Evolutionary conservation across 164 flowering plant genomes (phyloP), one percentile per base, ranked within the genome.

Genomic region (Chloranthus sessilifolius): DNA sequence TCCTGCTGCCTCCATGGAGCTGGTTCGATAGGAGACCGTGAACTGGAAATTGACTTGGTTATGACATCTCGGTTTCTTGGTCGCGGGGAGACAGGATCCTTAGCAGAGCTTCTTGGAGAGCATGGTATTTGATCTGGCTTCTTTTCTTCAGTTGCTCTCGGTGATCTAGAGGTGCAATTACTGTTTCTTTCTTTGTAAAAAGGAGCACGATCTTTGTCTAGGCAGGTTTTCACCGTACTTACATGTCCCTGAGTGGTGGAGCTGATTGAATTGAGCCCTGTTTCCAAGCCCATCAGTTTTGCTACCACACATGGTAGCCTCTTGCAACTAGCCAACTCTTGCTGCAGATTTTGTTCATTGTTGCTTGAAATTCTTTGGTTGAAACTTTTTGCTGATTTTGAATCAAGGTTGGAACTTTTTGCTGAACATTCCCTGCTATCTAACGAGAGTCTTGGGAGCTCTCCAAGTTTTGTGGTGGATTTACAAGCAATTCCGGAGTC

Each of bases 241-340:
- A 49, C 45, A 40, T 59, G 65, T 23, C 16, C 54, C 25, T 61
- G 69, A 26, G 34, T 48, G 23, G 52, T 30, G 12, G 70, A 29
- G 17, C 12, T 38, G n/a, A n/a, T n/a, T 12, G 70, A 25, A 47
- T 68, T 80, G 33, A 94, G 76, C 51, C 76, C 50, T 29, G 65
- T 57, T 33, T 85, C 94, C 63, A 91, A 74, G 12, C 95, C 96
- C 95, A 88, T 91, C 70, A 88, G 59, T 62, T 82, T 90, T 26
- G 94, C 97, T 29, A 90, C 94, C 33, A 90, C 80, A 50, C 83
- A 69, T n/a, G 82, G 72, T 53, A 74, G 79, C 22, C 78, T 67
- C 47, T 72, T 69, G 45, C 64, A 69, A 29, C 53, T 27, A 31
- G 40, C 71, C 3, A 37, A 29, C 36, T 64, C 55, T 60, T 65